Percentiles rank a stretch among this genome's conserved stretches.
phyloP scores from a whole-genome alignment of 2,329 filamentous ascomycete genomes.

The Botryotinia convoluta region DNA sequence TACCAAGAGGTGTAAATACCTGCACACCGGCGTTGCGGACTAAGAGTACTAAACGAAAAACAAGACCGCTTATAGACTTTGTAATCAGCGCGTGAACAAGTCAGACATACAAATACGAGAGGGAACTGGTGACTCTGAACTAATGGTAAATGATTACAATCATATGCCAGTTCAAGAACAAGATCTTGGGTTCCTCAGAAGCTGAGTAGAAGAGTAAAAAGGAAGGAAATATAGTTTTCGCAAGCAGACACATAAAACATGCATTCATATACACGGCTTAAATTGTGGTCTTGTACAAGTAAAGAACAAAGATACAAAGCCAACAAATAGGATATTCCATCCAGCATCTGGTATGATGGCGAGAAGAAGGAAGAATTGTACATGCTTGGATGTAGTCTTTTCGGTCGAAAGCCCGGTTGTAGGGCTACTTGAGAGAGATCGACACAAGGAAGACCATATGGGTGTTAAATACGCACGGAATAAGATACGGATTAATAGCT shows the following conservation, averaged over 20 bases:
- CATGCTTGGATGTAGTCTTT: background rate
- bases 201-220: background rate
- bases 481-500: background rate
- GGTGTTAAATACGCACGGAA: background rate
- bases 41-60: background rate
- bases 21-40: background rate
- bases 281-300: background rate
- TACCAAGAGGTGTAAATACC: background rate
- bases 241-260: background rate
- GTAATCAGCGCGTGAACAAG: background rate
- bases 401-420: background rate
- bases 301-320: background rate
- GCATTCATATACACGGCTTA: background rate
- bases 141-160: no score
- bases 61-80: background rate
- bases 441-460: background rate
- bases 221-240: background rate
- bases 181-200: background rate
- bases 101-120: background rate
- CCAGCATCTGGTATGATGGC: background rate
- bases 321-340: background rate
- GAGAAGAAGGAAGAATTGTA: background rate
- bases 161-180: background rate
- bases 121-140: accelerated
- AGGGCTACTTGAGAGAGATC: background rate